These are phyloP conservation scores for Dendrocalamus latiflorus DNA, from an alignment of 202 grass and related monocot genomes.

Conservation along the genomic window DNA sequence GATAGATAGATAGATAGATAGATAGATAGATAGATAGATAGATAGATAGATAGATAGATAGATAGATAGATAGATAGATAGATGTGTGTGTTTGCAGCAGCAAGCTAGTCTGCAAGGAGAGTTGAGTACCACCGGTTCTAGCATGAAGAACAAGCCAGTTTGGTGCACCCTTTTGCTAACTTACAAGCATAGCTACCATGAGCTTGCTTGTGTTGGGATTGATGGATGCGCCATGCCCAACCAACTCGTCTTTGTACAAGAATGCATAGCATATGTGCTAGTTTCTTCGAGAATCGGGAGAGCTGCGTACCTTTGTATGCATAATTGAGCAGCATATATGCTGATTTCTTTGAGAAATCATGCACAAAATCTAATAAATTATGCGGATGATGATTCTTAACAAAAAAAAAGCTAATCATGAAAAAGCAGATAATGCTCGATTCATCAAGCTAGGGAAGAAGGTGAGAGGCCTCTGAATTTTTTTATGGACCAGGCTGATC, in stretches of 20 bases:
- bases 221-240: slow-evolving; percentile 31
- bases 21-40: too few species aligned
- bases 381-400: neutral
- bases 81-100: neutral
- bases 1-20: too few species aligned
- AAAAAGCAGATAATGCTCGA: neutral
- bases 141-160: slow-evolving; percentile 47
- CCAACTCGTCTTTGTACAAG: slow-evolving; percentile 4
- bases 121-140: neutral
- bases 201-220: slow-evolving; percentile 29
- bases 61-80: neutral
- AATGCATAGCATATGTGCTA: neutral
- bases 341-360: neutral
- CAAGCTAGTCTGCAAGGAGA: slow-evolving; percentile 5
- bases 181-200: slow-evolving; percentile 45
- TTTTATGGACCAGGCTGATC: slow-evolving; percentile 6
- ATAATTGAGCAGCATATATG: neutral
- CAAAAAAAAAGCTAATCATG: neutral
- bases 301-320: neutral
- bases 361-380: neutral
- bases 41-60: too few species aligned
- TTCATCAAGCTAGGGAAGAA: neutral
- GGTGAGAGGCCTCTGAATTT: neutral
- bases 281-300: neutral
- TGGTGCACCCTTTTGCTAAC: slow-evolving; percentile 45